These are phyloP conservation scores for Cladosporium oxysporum DNA, from an alignment of 2,329 filamentous ascomycete genomes.

Conservation along the genomic window DNA sequence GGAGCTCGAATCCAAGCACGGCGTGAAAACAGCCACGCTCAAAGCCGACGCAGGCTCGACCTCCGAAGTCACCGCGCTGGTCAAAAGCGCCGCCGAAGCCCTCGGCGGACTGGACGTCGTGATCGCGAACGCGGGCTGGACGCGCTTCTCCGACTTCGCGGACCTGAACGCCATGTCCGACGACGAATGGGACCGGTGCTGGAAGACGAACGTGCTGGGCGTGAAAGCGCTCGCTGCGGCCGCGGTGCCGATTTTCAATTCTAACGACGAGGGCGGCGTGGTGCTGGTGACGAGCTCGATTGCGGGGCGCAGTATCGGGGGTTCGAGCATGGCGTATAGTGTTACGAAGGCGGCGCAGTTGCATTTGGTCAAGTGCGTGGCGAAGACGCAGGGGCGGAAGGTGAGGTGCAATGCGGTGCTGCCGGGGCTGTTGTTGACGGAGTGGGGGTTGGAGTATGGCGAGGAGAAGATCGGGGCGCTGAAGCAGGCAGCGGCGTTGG, in stretches of 20 bases:
- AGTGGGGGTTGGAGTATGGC: constrained; percentile 57
- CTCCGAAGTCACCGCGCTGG: constrained; percentile 59
- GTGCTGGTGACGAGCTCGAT: constrained; percentile 65
- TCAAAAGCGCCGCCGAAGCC: constrained; percentile 59
- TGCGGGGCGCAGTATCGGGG: constrained; percentile 54
- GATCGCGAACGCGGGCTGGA: constrained; percentile 74
- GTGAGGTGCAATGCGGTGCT: constrained; percentile 65
- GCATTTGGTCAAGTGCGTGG: constrained; percentile 67
- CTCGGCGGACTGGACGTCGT: constrained; percentile 74
- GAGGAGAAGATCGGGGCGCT: constrained; percentile 58
- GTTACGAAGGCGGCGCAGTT: constrained; percentile 75
- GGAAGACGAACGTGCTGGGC: constrained; percentile 61
- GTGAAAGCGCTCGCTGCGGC: constrained; percentile 55
- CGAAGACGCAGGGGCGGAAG: constrained; percentile 62
- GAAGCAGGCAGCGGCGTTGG: constrained; percentile 60
- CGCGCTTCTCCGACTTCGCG: constrained; percentile 58
- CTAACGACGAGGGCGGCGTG: constrained; percentile 63
- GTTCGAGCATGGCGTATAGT: constrained; percentile 68
- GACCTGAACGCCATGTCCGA: constrained; percentile 61
- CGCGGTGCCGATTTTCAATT: constrained; percentile 60
- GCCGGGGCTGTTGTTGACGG: constrained; percentile 66
- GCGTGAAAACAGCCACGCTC: constrained; percentile 57
- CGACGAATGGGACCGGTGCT: constrained; percentile 67
- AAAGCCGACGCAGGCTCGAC: constrained; percentile 67
- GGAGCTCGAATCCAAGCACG: constrained; percentile 55